These are phyloP conservation scores for Pterocarpus macrocarpus DNA, from an alignment of 306 rosid species.

Conservation along the genomic window DNA sequence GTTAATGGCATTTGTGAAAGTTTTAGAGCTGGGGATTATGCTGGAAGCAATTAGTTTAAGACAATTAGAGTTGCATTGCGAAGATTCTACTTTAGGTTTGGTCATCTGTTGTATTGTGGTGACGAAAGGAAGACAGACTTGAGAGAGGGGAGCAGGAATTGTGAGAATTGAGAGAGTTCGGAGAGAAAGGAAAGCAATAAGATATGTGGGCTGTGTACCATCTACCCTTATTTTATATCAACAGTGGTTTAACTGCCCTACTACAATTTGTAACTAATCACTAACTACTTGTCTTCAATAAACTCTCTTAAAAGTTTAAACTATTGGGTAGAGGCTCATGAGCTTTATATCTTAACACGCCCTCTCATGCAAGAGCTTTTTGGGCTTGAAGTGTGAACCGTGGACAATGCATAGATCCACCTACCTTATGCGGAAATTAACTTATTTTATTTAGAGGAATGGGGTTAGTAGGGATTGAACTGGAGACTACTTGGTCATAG, in stretches of 20 bases:
- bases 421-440: not conserved
- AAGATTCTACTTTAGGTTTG: not conserved
- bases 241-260: not conserved
- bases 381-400: not conserved
- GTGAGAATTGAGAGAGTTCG: not conserved
- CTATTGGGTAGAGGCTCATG: not conserved
- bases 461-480: not conserved
- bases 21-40: conserved; percentile 11
- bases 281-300: not conserved
- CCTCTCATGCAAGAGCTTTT: not conserved
- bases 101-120: not conserved
- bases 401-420: not conserved
- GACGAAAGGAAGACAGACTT: not conserved
- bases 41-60: conserved; percentile 23
- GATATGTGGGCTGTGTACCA: not conserved
- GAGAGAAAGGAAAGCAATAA: not conserved
- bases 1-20: not conserved
- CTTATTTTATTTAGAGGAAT: not conserved
- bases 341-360: not conserved
- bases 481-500: not conserved
- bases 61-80: conserved; percentile 3
- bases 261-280: not conserved
- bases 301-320: not conserved
- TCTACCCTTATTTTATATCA: not conserved
- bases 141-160: not conserved